Conservation (phyloP, 1,284 basidiomycete genomes). For the Boletus holoroseus region DNA sequence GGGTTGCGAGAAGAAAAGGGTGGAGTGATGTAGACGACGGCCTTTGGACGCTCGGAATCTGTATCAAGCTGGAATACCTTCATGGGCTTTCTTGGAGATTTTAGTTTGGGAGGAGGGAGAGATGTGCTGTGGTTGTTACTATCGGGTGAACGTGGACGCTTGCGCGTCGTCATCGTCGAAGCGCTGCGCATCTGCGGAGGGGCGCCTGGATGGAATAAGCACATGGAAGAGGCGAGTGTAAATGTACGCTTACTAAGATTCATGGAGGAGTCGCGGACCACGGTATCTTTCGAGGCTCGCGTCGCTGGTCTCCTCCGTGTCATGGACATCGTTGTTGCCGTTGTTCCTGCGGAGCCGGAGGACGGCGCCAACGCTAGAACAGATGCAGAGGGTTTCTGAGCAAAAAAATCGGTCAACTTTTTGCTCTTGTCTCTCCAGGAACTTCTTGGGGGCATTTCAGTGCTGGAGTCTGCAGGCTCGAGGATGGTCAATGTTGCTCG, state of each 20-base stretch:
- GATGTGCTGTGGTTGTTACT: neutral
- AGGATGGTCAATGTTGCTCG: constrained; percentile 1
- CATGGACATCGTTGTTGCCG: neutral
- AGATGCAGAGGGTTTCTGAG: constrained; percentile 10
- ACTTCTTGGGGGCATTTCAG: constrained; percentile 21
- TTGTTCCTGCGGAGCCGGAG: neutral
- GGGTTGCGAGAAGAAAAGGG: constrained; percentile 10
- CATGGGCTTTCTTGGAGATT: constrained; percentile 13
- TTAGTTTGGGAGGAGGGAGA: constrained; percentile 12
- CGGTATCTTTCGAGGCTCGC: constrained; percentile 8
- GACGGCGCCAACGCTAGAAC: constrained; percentile 2
- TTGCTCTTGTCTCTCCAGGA: constrained; percentile 13
- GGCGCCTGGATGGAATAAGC: constrained; percentile 16
- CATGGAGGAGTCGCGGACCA: neutral
- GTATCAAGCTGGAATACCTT: constrained; percentile 8
- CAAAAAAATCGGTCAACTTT: constrained; percentile 31
- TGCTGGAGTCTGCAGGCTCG: constrained; percentile 1
- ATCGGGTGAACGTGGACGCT: constrained; percentile 31
- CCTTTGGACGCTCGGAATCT: constrained; percentile 1
- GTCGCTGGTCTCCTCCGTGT: constrained; percentile 14
- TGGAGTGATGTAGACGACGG: constrained; percentile 10
- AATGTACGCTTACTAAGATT: constrained; percentile 11
- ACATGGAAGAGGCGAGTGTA: neutral
- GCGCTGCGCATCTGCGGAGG: constrained; percentile 7
- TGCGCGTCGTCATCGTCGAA: constrained; percentile 21